Conservation (phyloP, 805 yeast species). For the Danielia reshetovae region DNA sequence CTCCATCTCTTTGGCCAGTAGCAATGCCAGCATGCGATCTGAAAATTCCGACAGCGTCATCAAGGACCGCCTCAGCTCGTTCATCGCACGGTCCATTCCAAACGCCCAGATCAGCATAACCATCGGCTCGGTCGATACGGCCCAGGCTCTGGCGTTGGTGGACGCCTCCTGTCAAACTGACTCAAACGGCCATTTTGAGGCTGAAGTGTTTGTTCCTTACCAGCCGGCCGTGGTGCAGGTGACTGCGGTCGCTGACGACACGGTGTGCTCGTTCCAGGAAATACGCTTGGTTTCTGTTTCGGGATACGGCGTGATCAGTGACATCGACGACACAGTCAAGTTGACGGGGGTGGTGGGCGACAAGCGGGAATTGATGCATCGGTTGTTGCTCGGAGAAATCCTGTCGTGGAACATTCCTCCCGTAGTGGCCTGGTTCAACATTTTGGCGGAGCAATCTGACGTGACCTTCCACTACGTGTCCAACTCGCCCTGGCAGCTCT, state of each 20-base stretch:
- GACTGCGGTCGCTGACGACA: constrained; percentile 43
- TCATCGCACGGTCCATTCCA: constrained; percentile 65
- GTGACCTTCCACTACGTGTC: constrained; percentile 89
- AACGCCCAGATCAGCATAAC: constrained; percentile 50
- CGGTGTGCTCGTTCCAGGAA: constrained; percentile 44
- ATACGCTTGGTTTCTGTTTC: constrained; percentile 35
- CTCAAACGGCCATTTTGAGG: constrained; percentile 60
- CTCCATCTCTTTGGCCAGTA: constrained; percentile 6
- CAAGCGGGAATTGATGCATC: constrained; percentile 75
- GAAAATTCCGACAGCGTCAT: constrained; percentile 43
- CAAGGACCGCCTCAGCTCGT: constrained; percentile 62
- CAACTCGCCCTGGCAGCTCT: constrained; percentile 92
- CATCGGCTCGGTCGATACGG: constrained; percentile 47
- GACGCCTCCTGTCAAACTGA: constrained; percentile 48
- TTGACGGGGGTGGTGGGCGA: constrained; percentile 88
- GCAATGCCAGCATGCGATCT: constrained; percentile 2
- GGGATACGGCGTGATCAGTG: constrained; percentile 78
- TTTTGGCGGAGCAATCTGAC: constrained; percentile 40
- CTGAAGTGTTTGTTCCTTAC: constrained; percentile 51
- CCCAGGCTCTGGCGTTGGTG: constrained; percentile 22
- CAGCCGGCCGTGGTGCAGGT: constrained; percentile 59
- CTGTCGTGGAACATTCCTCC: constrained; percentile 70
- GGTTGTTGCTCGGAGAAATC: constrained; percentile 66
- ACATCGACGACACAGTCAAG: constrained; percentile 92
- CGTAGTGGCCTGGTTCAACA: constrained; percentile 66